Conservation (phyloP, 1,139 yeast genomes). For the Diutina sp. region DNA sequence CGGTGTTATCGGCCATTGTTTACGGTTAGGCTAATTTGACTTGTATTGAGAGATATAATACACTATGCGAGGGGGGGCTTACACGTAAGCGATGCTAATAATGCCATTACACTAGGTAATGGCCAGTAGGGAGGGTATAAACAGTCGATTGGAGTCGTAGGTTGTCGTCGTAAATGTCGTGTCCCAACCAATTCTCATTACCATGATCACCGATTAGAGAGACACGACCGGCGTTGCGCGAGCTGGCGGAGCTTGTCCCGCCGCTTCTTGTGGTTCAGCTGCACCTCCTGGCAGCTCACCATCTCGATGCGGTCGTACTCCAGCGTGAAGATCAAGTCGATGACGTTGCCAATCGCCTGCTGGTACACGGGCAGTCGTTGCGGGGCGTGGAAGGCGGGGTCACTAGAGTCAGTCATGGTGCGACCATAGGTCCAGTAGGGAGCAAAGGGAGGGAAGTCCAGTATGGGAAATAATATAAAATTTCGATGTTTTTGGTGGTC, state of each 20-base stretch:
- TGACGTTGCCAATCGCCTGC: not conserved
- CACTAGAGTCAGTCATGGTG: not conserved
- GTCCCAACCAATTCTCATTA: no score
- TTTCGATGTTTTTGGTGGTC: not conserved
- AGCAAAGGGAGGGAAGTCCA: not conserved
- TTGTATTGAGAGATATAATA: no score
- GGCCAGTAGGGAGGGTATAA: not conserved
- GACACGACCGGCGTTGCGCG: not conserved
- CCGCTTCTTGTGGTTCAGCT: not conserved
- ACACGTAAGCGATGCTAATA: not conserved
- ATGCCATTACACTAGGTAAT: not conserved
- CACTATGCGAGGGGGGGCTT: no score
- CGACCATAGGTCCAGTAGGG: not conserved
- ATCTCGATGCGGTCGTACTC: constrained; percentile 1
- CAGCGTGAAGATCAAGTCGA: not conserved
- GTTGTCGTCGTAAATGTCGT: no score
- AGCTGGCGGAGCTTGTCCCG: not conserved
- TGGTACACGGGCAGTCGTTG: constrained; percentile 1
- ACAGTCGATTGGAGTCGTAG: not conserved
- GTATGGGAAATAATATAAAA: no score
- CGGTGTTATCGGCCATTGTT: no score
- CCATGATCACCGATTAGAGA: not conserved
- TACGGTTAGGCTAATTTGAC: no score
- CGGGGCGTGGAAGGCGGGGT: not conserved
- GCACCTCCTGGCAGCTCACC: not conserved